These are phyloP conservation scores for Heliamphora ciliata DNA, from an alignment of 179 eudicot species.

Conservation along the genomic window DNA sequence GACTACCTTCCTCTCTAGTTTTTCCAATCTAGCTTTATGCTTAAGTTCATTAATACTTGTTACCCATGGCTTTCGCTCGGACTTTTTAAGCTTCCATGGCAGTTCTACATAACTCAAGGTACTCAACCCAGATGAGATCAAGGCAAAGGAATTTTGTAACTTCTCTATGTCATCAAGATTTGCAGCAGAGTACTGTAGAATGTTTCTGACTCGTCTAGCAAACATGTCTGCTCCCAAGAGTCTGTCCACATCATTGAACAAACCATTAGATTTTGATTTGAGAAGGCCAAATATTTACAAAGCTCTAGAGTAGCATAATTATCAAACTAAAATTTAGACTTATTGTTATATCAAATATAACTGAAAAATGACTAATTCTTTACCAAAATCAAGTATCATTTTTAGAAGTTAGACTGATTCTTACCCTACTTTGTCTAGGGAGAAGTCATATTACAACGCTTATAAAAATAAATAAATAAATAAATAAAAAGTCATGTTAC, in stretches of 20 bases:
- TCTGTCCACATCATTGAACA: not conserved
- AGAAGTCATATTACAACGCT: no score
- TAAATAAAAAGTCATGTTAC: no score
- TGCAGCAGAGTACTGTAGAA: not conserved
- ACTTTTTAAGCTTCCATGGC: constrained; percentile 34
- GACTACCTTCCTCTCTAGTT: constrained; percentile 24
- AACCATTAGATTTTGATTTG: not conserved
- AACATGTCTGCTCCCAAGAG: constrained; percentile 20
- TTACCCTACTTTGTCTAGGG: no score
- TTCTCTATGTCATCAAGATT: not conserved
- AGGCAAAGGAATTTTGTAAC: constrained; percentile 7
- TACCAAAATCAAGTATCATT: no score
- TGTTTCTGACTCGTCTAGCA: constrained; percentile 13
- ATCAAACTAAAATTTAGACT: no score
- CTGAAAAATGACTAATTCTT: no score
- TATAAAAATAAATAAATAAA: no score
- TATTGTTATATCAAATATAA: no score
- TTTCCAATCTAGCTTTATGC: constrained; percentile 35
- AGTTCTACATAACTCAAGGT: constrained; percentile 17
- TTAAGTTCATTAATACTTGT: constrained; percentile 35
- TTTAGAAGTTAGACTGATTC: no score
- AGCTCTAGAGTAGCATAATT: not conserved
- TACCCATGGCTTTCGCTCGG: constrained; percentile 41
- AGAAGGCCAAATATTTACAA: not conserved
- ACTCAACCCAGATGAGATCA: constrained; percentile 21